Evolutionary conservation across 805 yeast species (phyloP), one percentile per base, ranked within the genome.

Genomic region (Dipodascopsis tothii): DNA sequence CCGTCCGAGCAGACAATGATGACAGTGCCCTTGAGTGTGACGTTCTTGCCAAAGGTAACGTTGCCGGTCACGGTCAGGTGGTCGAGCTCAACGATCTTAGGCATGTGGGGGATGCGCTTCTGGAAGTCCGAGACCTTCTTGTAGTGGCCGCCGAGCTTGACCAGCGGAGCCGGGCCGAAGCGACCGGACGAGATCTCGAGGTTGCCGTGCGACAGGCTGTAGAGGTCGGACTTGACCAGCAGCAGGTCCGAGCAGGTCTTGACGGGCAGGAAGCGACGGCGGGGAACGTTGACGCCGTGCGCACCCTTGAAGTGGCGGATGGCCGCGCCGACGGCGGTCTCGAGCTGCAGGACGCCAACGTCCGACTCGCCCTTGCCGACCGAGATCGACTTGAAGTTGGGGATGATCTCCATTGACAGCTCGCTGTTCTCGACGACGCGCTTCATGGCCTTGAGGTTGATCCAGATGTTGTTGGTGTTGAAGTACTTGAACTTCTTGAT

Each of bases 321-420:
- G 38, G 97, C 97, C 33, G 98, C 97, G 73, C 98, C 98, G 57
- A 86, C 95, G 22, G 98, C 98, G 40, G 98, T 92, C 73, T 92
- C 98, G 62, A 92, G 78, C 71, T 90, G 98, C 61, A 90, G 70
- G 40, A 90, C 96, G 47, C 95, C 95, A 25, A 52, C 37, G 22
- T 48, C 53, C 11, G 54, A 51, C 37, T 47, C 56, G 28, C 51
- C 51, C 41, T 51, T 51, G 35, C 49, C 53, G 56, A 75, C 74
- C 41, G 78, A 74, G 61, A 92, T 80, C 40, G 92, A 71, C 71
- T 92, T 92, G 57, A 74, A 76, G 71, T 92, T 92, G 63, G 98
- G 97, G 68, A 92, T 92, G 65, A 92, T 92, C 70, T 92, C 98
- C 71, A 84, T 77, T 62, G 81, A 77, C 58, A 92, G 76, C 50